Evolutionary conservation across 495 filamentous ascomycete species (phyloP).

Genomic region (Daldinia decipiens): DNA sequence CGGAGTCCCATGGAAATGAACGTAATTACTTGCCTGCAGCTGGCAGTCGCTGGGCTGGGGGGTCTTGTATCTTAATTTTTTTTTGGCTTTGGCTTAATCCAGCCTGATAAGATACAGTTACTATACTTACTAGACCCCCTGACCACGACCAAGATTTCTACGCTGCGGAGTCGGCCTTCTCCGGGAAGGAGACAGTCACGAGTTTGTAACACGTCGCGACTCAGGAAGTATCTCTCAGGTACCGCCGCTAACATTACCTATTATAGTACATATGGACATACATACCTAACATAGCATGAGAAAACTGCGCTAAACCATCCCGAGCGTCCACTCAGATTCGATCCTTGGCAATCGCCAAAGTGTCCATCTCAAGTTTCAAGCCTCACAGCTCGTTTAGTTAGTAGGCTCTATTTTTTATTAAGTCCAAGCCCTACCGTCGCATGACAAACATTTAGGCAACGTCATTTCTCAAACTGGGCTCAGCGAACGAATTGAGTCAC

Average conservation of each 20-base stretch:
- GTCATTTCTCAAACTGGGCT: not conserved
- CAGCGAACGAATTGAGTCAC: slow-evolving; percentile 2
- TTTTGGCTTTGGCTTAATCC: slow-evolving; percentile 14
- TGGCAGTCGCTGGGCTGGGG: slow-evolving; percentile 19
- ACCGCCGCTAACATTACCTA: slow-evolving; percentile 6
- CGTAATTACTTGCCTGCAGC: slow-evolving; percentile 38
- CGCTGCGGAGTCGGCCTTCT: slow-evolving; percentile 1
- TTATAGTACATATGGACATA: not conserved
- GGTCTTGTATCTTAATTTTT: slow-evolving; percentile 5
- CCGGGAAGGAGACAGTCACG: slow-evolving; percentile 33
- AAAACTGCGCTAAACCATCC: slow-evolving; percentile 38
- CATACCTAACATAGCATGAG: not conserved
- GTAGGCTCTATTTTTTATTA: not conserved
- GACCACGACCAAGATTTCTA: not conserved
- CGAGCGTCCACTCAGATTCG: slow-evolving; percentile 21
- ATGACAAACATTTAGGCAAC: not conserved
- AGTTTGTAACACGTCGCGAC: slow-evolving; percentile 29
- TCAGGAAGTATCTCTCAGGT: slow-evolving; percentile 30
- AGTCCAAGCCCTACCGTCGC: not conserved
- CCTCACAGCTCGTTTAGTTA: slow-evolving; percentile 10
- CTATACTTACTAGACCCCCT: slow-evolving; percentile 5
- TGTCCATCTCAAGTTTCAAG: slow-evolving; percentile 45
- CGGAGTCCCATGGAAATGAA: slow-evolving; percentile 31
- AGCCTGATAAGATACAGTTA: slow-evolving; percentile 19
- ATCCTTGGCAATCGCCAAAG: slow-evolving; percentile 46